Evolutionary conservation across 805 yeast genomes (phyloP).

Genomic region (Naumovozyma dairenensis): DNA sequence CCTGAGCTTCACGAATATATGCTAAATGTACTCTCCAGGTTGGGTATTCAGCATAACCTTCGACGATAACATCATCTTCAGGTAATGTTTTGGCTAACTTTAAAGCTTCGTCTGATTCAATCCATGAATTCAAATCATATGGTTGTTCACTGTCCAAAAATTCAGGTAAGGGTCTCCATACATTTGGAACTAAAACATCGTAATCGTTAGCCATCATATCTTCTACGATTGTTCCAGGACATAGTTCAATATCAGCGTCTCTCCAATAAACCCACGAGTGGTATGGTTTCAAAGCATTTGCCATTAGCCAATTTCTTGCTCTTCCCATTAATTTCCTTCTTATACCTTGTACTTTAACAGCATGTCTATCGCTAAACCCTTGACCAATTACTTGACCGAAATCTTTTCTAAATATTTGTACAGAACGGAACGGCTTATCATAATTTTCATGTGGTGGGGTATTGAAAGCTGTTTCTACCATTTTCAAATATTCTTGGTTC

Average conservation of each 20-base stretch:
- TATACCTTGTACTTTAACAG: conserved; percentile 76
- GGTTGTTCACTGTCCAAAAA: conserved; percentile 80
- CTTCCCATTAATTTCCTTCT: conserved; percentile 79
- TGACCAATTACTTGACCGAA: conserved; percentile 81
- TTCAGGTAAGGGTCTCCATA: conserved; percentile 94
- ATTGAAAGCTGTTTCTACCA: conserved; percentile 47
- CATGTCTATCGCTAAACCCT: conserved; percentile 76
- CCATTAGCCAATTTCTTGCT: conserved; percentile 75
- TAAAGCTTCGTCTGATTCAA: conserved; percentile 71
- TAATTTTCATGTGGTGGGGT: conserved; percentile 60
- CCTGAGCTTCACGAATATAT: conserved; percentile 52
- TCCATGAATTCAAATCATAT: conserved; percentile 94
- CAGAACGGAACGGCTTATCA: conserved; percentile 61
- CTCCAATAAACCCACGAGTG: conserved; percentile 92
- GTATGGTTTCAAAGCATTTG: conserved; percentile 65
- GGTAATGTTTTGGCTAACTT: conserved; percentile 52
- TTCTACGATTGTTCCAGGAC: conserved; percentile 67
- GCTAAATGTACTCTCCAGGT: conserved; percentile 81
- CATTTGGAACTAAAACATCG: conserved; percentile 76
- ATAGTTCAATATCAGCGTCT: conserved; percentile 77
- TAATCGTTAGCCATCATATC: conserved; percentile 59
- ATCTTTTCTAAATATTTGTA: conserved; percentile 72
- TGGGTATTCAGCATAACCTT: conserved; percentile 80
- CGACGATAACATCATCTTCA: conserved; percentile 81
- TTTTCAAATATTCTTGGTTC: conserved; percentile 52